Conservation (phyloP, 2,329 filamentous ascomycete species). For the Botrytis hyacinthi region DNA sequence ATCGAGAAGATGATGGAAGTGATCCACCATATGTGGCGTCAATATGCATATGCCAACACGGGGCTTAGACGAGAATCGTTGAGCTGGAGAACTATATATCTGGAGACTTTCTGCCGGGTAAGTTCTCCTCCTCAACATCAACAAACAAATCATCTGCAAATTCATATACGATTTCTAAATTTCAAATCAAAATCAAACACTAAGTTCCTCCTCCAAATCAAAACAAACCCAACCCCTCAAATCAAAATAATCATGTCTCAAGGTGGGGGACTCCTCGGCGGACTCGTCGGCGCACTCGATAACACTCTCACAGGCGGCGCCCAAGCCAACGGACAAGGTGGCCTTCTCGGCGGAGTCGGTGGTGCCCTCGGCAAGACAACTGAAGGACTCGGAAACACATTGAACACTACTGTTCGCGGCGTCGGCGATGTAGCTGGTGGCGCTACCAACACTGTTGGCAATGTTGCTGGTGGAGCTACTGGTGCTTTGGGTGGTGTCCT, state of each 20-base stretch:
- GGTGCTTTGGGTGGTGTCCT: neutral
- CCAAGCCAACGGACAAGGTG: constrained; percentile 42
- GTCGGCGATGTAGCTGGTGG: constrained; percentile 38
- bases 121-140: neutral
- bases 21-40: constrained; percentile 12
- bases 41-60: constrained; percentile 8
- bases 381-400: constrained; percentile 39
- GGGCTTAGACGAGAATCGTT: neutral
- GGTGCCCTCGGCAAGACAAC: constrained; percentile 40
- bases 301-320: constrained; percentile 43
- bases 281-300: constrained; percentile 39
- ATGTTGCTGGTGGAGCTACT: constrained; percentile 13
- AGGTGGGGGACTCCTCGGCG: constrained; percentile 22
- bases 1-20: constrained; percentile 12
- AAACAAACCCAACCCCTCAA: neutral
- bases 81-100: constrained; percentile 1
- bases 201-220: neutral
- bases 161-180: neutral
- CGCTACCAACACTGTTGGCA: constrained; percentile 26
- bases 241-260: constrained; percentile 15
- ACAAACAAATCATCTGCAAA: neutral
- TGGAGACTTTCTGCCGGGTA: neutral
- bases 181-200: neutral
- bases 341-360: constrained; percentile 40
- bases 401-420: constrained; percentile 37